These are phyloP conservation scores for Coemansia sp. DNA, from an alignment of 192 early-diverging fungal genomes.

Conservation along the genomic window DNA sequence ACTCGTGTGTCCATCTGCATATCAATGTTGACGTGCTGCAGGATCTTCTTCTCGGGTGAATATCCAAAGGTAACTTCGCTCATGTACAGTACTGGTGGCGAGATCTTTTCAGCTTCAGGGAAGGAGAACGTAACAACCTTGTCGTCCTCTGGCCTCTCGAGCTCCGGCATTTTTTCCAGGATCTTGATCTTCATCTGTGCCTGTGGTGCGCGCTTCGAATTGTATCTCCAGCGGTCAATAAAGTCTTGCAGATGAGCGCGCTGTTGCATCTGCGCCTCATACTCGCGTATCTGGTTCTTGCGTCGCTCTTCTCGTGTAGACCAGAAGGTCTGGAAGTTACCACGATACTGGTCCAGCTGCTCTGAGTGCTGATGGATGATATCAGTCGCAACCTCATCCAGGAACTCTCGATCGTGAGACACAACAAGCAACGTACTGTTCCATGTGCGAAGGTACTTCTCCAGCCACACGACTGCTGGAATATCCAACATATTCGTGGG, in stretches of 20 bases:
- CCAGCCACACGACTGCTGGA: slow-evolving; percentile 97
- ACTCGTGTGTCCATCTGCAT: slow-evolving; percentile 97
- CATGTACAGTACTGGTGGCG: slow-evolving; percentile 97
- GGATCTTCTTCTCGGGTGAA: slow-evolving; percentile 71
- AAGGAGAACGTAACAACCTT: slow-evolving; percentile 85
- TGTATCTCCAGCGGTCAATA: slow-evolving; percentile 99
- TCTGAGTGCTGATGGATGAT: slow-evolving; percentile 95
- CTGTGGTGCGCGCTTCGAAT: slow-evolving; percentile 94
- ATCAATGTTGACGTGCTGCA: slow-evolving; percentile 84
- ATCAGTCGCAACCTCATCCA: slow-evolving; percentile 96
- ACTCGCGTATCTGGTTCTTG: slow-evolving; percentile 89
- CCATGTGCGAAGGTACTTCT: slow-evolving; percentile 91
- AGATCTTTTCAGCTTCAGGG: slow-evolving; percentile 88
- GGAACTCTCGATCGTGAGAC: slow-evolving; percentile 97
- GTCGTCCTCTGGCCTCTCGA: slow-evolving; percentile 83
- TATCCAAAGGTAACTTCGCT: slow-evolving; percentile 89
- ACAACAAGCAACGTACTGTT: slow-evolving; percentile 90
- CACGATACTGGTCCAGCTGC: slow-evolving; percentile 90
- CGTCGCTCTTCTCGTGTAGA: slow-evolving; percentile 87
- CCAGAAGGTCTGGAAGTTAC: slow-evolving; percentile 91
- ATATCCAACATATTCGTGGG: slow-evolving; percentile 92
- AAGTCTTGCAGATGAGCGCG: slow-evolving; percentile 96
- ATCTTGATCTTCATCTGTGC: slow-evolving; percentile 98
- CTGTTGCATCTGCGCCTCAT: slow-evolving; percentile 93
- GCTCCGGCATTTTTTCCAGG: slow-evolving; percentile 91